phyloP scores from a whole-genome alignment of 176 grass and related monocot species.

The Rhynchospora pubera region DNA sequence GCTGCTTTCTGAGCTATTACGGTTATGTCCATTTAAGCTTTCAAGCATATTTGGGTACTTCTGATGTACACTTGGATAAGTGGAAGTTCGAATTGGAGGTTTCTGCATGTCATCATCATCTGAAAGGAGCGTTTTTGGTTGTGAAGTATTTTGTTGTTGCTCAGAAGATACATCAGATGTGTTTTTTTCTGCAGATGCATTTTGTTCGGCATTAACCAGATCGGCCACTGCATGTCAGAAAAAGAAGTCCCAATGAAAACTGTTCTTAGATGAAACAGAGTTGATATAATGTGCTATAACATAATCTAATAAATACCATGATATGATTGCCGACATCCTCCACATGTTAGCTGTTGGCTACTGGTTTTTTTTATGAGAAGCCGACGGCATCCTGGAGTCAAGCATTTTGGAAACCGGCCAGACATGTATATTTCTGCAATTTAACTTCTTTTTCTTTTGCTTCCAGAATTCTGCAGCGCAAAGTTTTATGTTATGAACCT shows the following conservation, averaged over 20 bases:
- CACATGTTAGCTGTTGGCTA: conserved; percentile 5
- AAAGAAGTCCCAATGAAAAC: not conserved
- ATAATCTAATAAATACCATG: not conserved
- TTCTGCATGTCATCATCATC: not conserved
- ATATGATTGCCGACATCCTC: conserved; percentile 18
- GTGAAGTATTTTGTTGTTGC: not conserved
- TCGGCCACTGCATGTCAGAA: conserved; percentile 10
- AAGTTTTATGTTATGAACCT: not conserved
- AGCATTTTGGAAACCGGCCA: conserved; percentile 17
- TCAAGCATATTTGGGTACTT: not conserved
- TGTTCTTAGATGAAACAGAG: not conserved
- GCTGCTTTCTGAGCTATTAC: not conserved
- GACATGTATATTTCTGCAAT: conserved; percentile 15
- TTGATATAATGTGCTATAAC: not conserved
- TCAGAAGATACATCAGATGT: not conserved
- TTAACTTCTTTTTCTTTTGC: not conserved
- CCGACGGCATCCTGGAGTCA: conserved; percentile 1
- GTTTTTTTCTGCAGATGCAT: not conserved
- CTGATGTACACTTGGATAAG: not conserved
- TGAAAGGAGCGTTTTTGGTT: not conserved
- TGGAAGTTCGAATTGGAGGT: not conserved
- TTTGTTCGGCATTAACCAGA: conserved; percentile 1
- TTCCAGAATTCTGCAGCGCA: not conserved
- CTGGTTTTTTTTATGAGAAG: not conserved
- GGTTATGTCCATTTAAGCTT: not conserved